Percentiles rank a stretch among this genome's conserved stretches.
Evolutionary conservation across 257 asterid species (phyloP).

Genomic region (Forsythia suspensa): DNA sequence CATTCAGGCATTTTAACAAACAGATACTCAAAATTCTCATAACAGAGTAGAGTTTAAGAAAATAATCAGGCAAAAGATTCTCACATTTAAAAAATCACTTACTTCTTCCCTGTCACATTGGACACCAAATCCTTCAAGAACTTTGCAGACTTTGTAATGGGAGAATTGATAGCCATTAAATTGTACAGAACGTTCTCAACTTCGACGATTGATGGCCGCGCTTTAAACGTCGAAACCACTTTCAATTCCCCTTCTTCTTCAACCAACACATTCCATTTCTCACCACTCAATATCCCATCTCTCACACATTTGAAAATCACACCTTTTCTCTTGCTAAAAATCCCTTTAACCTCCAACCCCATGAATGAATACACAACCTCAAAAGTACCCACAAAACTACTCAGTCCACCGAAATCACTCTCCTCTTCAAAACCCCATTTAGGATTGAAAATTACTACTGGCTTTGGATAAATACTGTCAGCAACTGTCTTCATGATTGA

Average conservation of each 20-base stretch:
- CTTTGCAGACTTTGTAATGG: conserved; percentile 66
- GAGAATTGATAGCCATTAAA: conserved; percentile 86
- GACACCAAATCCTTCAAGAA: conserved; percentile 72
- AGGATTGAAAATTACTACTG: conserved; percentile 80
- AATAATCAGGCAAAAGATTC: neutral
- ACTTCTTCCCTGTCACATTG: conserved; percentile 44
- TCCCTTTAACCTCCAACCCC: conserved; percentile 88
- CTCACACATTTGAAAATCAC: conserved; percentile 68
- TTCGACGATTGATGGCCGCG: conserved; percentile 60
- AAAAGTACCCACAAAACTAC: conserved; percentile 67
- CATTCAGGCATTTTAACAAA: conserved; percentile 2
- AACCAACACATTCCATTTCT: conserved; percentile 76
- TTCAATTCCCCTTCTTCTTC: conserved; percentile 70
- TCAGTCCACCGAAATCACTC: conserved; percentile 47
- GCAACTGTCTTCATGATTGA: conserved; percentile 46
- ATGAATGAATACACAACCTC: conserved; percentile 79
- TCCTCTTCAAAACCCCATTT: conserved; percentile 85
- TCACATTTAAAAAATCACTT: conserved; percentile 11
- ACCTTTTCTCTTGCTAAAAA: conserved; percentile 72
- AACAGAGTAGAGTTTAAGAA: neutral
- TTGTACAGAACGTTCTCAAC: conserved; percentile 84
- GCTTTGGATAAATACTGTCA: conserved; percentile 60
- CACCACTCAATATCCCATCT: conserved; percentile 81
- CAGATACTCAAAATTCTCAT: neutral
- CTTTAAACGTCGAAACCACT: conserved; percentile 54